A percentile compares a stretch with the other conserved stretches of the same genome.
Evolutionary conservation across 1,284 basidiomycete genomes (phyloP).

Genomic region (Pholiota adiposa): DNA sequence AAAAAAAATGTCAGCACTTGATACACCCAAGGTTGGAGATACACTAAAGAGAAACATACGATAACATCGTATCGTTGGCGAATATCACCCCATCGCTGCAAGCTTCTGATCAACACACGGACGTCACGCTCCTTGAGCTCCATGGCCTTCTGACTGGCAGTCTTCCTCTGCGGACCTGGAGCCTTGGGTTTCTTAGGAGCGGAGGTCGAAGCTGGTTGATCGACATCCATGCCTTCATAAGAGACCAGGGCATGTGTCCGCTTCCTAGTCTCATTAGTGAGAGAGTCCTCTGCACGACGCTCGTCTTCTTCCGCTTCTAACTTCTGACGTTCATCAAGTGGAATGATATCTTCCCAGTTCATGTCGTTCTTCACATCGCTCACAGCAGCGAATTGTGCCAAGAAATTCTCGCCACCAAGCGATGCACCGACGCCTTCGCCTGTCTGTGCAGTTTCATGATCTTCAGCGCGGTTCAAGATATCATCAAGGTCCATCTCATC

Average conservation of each 20-base stretch:
- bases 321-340: conserved; percentile 87
- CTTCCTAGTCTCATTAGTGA: conserved; percentile 73
- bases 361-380: conserved; percentile 99
- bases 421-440: conserved; percentile 80
- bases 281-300: conserved; percentile 68
- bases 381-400: conserved; percentile 94
- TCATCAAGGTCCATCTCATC: conserved; percentile 99
- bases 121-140: conserved; percentile 97
- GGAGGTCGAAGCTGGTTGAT: conserved; percentile 63
- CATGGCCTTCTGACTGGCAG: conserved; percentile 90
- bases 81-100: conserved; percentile 98
- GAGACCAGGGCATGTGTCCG: conserved; percentile 86
- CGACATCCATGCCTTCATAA: conserved; percentile 91
- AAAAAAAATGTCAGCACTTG: conserved; percentile 10
- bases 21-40: background rate
- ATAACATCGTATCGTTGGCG: conserved; percentile 94
- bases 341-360: conserved; percentile 99
- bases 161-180: conserved; percentile 75
- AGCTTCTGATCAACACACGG: conserved; percentile 92
- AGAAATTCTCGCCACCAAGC: conserved; percentile 95
- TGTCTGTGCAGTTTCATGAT: conserved; percentile 89
- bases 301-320: conserved; percentile 86
- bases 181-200: conserved; percentile 75
- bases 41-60: conserved; percentile 52
- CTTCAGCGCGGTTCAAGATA: conserved; percentile 95